phyloP scores from a whole-genome alignment of 108 stramenopile species.

The Halocafeteria seosinensis region DNA sequence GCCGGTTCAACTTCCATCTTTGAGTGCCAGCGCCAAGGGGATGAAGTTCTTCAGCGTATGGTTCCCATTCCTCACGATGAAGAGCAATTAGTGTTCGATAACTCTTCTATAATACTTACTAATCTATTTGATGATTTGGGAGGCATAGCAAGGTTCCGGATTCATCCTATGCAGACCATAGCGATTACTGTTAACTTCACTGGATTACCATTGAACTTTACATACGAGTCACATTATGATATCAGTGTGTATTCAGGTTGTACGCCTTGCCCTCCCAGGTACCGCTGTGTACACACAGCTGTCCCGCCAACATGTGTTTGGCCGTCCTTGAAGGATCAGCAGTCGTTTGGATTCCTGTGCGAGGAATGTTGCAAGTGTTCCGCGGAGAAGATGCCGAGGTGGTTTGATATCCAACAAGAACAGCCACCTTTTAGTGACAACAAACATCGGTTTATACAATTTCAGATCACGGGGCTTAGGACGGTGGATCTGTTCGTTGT shows the following conservation, averaged over 20 bases:
- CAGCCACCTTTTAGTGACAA: conserved; percentile 46
- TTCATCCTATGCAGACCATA: conserved; percentile 49
- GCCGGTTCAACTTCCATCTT: conserved; percentile 23
- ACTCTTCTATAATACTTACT: conserved; percentile 6
- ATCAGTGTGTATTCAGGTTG: conserved; percentile 54
- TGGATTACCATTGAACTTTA: conserved; percentile 42
- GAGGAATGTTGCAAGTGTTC: conserved; percentile 58
- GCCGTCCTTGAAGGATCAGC: conserved; percentile 15
- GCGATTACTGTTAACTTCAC: conserved; percentile 47
- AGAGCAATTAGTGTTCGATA: neutral
- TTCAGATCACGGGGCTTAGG: conserved; percentile 37
- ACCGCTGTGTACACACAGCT: conserved; percentile 30
- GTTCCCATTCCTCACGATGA: conserved; percentile 14
- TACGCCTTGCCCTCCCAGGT: conserved; percentile 57
- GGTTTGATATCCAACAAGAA: conserved; percentile 15
- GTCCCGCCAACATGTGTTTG: conserved; percentile 20
- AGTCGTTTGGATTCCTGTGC: conserved; percentile 3
- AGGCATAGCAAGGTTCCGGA: conserved; percentile 24
- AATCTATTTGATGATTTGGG: neutral
- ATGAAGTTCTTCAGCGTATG: conserved; percentile 31
- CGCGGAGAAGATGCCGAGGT: conserved; percentile 27
- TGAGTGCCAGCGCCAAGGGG: conserved; percentile 26
- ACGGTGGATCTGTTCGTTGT: conserved; percentile 42
- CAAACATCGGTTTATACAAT: conserved; percentile 51
- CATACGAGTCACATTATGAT: conserved; percentile 56